phyloP scores from a whole-genome alignment of 768 basidiomycete genomes.

The Pisolithus sp. region DNA sequence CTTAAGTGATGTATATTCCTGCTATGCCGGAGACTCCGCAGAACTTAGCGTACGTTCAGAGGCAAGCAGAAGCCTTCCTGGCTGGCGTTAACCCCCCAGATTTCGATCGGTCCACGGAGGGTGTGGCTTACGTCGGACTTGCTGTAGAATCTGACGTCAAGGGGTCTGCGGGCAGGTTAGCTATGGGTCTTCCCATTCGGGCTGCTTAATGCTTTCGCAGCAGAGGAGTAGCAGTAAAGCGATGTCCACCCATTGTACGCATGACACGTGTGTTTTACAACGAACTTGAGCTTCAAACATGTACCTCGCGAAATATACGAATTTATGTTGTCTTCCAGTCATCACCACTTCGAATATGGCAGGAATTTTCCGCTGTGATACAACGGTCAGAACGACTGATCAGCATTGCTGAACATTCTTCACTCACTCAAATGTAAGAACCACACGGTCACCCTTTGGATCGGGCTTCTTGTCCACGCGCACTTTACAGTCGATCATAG shows the following conservation, averaged over 20 bases:
- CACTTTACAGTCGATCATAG: conserved; percentile 80
- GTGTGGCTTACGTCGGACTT: conserved; percentile 33
- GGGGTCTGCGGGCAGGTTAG: conserved; percentile 27
- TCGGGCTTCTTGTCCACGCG: conserved; percentile 61
- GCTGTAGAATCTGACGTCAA: conserved; percentile 36
- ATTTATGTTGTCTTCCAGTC: not conserved
- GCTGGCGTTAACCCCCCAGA: conserved; percentile 62
- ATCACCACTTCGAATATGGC: conserved; percentile 65
- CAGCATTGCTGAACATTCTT: not conserved
- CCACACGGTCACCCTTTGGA: conserved; percentile 73
- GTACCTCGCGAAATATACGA: too few species aligned
- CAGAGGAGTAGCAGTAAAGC: too few species aligned
- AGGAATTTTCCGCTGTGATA: conserved; percentile 65
- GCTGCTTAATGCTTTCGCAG: not conserved
- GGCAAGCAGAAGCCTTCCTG: conserved; percentile 59
- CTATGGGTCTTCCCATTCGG: conserved; percentile 37
- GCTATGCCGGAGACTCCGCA: too few species aligned
- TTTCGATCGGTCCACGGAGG: conserved; percentile 48
- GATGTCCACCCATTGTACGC: not conserved
- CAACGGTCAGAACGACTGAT: too few species aligned
- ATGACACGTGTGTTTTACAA: not conserved
- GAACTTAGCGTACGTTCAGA: conserved; percentile 53
- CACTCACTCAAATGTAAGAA: conserved; percentile 75
- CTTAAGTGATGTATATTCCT: conserved; percentile 70
- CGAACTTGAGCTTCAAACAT: too few species aligned